Evolutionary conservation across 345 rosid species (phyloP).

Genomic region (Odontarrhena argentea): DNA sequence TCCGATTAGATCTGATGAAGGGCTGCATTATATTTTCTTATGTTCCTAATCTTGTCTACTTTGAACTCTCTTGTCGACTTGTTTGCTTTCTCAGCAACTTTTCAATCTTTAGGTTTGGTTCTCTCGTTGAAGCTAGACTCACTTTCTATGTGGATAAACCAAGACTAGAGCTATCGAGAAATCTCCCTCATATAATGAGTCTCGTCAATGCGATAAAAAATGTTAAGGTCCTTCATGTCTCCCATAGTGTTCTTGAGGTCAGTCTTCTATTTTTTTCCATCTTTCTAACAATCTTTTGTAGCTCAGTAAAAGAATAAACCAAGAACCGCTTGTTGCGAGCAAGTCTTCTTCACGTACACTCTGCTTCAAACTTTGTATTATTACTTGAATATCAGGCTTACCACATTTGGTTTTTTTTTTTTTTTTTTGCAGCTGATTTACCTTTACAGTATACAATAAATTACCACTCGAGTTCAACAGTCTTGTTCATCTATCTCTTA

Average conservation of each 20-base stretch:
- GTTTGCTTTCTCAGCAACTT: neutral
- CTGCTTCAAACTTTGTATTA: neutral
- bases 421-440: neutral
- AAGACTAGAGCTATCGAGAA: too few species aligned
- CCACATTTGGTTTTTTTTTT: neutral
- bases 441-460: neutral
- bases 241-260: constrained; percentile 1
- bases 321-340: neutral
- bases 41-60: constrained; percentile 27
- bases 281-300: neutral
- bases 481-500: neutral
- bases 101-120: neutral
- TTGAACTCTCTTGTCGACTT: neutral
- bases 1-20: neutral
- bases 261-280: neutral
- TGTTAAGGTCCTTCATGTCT: constrained; percentile 5
- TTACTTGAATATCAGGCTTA: neutral
- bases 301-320: neutral
- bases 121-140: neutral
- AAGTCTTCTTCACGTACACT: neutral
- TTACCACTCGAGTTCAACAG: neutral
- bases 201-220: constrained; percentile 1
- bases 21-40: neutral
- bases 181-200: neutral
- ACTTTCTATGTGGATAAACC: too few species aligned